Evolutionary conservation across 148 eudicot species (phyloP), one percentile per base, ranked within the genome.

Genomic region (Euryodendron excelsum): DNA sequence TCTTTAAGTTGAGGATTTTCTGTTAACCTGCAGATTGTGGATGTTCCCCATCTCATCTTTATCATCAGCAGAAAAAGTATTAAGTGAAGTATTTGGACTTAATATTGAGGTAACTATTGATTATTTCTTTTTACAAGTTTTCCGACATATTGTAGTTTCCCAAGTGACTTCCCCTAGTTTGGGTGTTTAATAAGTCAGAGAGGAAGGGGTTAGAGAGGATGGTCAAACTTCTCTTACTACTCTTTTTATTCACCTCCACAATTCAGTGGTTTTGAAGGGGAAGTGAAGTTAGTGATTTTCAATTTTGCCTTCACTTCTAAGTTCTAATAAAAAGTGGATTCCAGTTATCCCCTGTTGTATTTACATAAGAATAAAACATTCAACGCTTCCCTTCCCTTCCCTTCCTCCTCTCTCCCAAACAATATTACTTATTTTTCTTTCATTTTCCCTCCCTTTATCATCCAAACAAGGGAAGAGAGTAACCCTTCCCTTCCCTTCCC

Each of bases 21-120:
- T 13, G 11, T 67, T 68, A 52, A 74, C 48, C 30, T 84, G 82
- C 93, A 95, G 99, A 87, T 80, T 95, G 80, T 96, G 99, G 99
- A 82, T 83, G 79, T 91, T 96, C 74, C 99, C 99, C 25, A 20
- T 81, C 66, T 88, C 97, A 68, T 93, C 92, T 65, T 77, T 96
- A 81, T 78, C 87, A 65, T 73, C 81, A 52, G 98, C 91, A 80
- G 99, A 96, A 87, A 86, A 90, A 73, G 79, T 86, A 77, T 86
- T 96, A 12, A 76, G 77, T 80, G 91, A 88, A 77, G 66, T 87
- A 64, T 69, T 86, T 84, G 81, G 84, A 76, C 79, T 82, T 71
- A 88, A 83, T 69, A 77, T 96, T 61, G 97, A 93, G 99, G 99
- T 95, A 75, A 82, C 62, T 41, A 36, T 2, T 28, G 44, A 74